Evolutionary conservation across 176 grass and related monocot genomes (phyloP).

Genomic region (Cenchrus fungigraminus): DNA sequence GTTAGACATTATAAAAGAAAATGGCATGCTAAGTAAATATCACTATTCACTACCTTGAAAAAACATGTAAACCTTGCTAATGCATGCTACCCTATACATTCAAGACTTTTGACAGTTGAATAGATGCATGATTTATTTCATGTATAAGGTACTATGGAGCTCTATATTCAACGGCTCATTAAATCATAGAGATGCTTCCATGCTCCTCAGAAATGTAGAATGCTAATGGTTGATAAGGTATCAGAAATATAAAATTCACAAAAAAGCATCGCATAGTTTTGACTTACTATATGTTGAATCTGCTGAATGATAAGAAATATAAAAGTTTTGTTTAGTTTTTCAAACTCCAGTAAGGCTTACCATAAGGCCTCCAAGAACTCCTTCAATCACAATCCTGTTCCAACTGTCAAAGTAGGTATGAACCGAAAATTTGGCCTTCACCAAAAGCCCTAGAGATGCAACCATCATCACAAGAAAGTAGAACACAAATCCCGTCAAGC

Average conservation of each 20-base stretch:
- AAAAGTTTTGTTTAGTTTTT: conserved; percentile 1
- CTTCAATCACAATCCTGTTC: conserved; percentile 87
- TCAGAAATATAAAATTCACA: neutral
- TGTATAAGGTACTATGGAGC: neutral
- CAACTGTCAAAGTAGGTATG: conserved; percentile 77
- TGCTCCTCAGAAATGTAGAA: neutral
- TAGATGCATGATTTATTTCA: neutral
- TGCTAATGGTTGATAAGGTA: conserved; percentile 6
- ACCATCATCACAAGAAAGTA: conserved; percentile 82
- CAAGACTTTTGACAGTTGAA: neutral
- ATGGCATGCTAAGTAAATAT: neutral
- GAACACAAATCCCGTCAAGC: conserved; percentile 76
- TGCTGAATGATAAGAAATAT: conserved; percentile 6
- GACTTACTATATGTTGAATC: neutral
- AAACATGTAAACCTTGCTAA: neutral
- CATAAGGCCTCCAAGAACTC: conserved; percentile 85
- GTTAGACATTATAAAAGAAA: conserved; percentile 27
- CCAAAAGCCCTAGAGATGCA: conserved; percentile 58
- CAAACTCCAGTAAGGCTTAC: conserved; percentile 48
- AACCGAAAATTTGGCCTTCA: conserved; percentile 78
- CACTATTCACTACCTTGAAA: neutral
- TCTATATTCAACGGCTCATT: neutral
- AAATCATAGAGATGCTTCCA: neutral
- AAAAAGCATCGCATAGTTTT: neutral
- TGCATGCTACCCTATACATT: neutral